Evolutionary conservation across 192 early-diverging fungal species (phyloP).

Genomic region (Phycomyces nitens): DNA sequence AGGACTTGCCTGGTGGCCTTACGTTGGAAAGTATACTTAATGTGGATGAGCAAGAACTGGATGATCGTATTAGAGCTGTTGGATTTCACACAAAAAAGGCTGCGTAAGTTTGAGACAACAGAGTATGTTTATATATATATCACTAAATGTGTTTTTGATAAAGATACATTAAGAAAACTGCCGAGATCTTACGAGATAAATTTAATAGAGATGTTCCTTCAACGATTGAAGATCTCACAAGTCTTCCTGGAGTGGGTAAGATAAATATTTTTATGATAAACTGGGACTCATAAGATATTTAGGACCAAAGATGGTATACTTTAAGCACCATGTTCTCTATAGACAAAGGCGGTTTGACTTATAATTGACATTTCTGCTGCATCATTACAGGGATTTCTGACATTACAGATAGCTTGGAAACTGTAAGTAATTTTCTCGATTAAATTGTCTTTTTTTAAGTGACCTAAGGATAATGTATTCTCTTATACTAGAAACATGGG

Average conservation of each 20-base stretch:
- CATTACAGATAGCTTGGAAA: conserved; percentile 84
- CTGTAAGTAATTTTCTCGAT: conserved; percentile 38
- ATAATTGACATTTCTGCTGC: not conserved
- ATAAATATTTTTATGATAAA: too few species aligned
- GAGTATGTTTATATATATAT: not conserved
- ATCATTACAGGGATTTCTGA: conserved; percentile 60
- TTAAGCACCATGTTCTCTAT: not conserved
- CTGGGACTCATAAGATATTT: too few species aligned
- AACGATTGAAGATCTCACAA: conserved; percentile 72
- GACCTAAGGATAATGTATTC: not conserved
- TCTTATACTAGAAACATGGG: conserved; percentile 55
- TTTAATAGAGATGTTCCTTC: conserved; percentile 81
- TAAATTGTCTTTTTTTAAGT: not conserved
- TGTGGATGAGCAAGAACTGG: conserved; percentile 58
- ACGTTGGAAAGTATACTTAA: conserved; percentile 62
- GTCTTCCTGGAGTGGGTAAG: conserved; percentile 77
- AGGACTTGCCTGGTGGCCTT: conserved; percentile 62
- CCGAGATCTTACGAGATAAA: conserved; percentile 65
- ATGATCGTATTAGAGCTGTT: conserved; percentile 72
- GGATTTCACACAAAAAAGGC: conserved; percentile 91
- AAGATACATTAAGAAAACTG: conserved; percentile 72
- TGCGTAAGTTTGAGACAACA: conserved; percentile 16
- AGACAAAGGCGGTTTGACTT: not conserved
- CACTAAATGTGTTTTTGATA: not conserved
- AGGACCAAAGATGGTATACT: conserved; percentile 83